Evolutionary conservation across 2,329 filamentous ascomycete species (phyloP).

Genomic region (Fusarium graminum): DNA sequence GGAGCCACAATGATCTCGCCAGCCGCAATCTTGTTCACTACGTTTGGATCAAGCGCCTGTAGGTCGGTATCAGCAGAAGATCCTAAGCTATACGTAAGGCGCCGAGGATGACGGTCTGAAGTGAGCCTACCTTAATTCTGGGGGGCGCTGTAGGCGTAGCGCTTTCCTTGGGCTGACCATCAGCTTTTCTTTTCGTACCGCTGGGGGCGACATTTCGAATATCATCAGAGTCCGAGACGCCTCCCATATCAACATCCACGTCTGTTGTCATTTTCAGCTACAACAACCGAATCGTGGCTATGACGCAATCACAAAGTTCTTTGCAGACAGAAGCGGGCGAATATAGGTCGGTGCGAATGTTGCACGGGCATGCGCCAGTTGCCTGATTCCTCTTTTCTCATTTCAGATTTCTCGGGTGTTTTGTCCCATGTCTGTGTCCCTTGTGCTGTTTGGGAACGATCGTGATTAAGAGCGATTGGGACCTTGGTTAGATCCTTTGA

Average conservation of each 20-base stretch:
- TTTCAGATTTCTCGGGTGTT: constrained; percentile 9
- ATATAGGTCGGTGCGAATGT: constrained; percentile 12
- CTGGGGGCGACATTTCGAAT: constrained; percentile 23
- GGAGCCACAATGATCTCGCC: constrained; percentile 98
- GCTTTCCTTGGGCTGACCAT: constrained; percentile 53
- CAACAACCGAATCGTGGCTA: constrained; percentile 3
- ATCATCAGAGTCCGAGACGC: constrained; percentile 2
- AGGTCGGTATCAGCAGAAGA: constrained; percentile 22
- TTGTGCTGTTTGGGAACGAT: constrained; percentile 4
- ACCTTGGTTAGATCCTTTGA: neutral
- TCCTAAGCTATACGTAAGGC: constrained; percentile 10
- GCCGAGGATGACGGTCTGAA: constrained; percentile 8
- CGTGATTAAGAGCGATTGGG: constrained; percentile 1
- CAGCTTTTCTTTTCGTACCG: constrained; percentile 65
- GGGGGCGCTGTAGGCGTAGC: constrained; percentile 55
- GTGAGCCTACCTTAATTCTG: constrained; percentile 62
- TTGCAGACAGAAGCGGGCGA: neutral
- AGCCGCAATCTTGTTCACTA: constrained; percentile 98
- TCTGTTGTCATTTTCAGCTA: constrained; percentile 59
- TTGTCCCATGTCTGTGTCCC: constrained; percentile 28
- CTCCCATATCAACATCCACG: constrained; percentile 43
- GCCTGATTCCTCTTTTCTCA: constrained; percentile 37
- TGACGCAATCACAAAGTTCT: constrained; percentile 2
- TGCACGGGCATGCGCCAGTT: constrained; percentile 20
- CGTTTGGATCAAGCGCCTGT: constrained; percentile 87